These are phyloP conservation scores for Aspergillus tubingensis DNA, from an alignment of 2,329 filamentous ascomycete genomes.

Conservation along the genomic window DNA sequence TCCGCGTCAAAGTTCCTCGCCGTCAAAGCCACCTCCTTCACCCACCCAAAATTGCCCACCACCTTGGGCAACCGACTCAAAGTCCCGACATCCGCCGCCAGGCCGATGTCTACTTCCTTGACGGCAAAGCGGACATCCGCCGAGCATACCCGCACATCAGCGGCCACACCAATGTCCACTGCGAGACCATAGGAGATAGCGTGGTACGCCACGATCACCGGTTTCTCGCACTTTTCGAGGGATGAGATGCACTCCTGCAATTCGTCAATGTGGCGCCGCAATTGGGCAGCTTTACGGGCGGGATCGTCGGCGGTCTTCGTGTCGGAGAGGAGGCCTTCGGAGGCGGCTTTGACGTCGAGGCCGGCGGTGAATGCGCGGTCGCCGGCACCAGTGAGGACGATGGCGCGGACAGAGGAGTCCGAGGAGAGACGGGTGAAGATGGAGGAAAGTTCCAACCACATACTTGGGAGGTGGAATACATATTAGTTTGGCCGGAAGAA, in stretches of 20 bases:
- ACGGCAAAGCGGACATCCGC: slow-evolving; percentile 43
- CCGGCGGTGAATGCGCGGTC: slow-evolving; percentile 83
- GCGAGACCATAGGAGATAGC: slow-evolving; percentile 76
- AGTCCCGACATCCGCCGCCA: slow-evolving; percentile 53
- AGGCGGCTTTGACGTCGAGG: slow-evolving; percentile 75
- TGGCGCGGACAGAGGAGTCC: slow-evolving; percentile 71
- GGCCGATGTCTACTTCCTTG: slow-evolving; percentile 53
- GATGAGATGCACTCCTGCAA: slow-evolving; percentile 78
- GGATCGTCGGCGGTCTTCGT: slow-evolving; percentile 51
- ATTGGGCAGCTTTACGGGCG: slow-evolving; percentile 62
- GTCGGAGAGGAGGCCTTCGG: slow-evolving; percentile 52
- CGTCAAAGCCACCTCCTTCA: slow-evolving; percentile 51
- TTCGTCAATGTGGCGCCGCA: slow-evolving; percentile 70
- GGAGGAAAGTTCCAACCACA: slow-evolving; percentile 79
- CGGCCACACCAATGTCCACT: slow-evolving; percentile 60
- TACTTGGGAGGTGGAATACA: slow-evolving; percentile 45
- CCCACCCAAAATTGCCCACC: slow-evolving; percentile 49
- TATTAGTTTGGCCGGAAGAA: slow-evolving; percentile 4
- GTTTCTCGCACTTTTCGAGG: slow-evolving; percentile 87
- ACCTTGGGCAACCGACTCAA: slow-evolving; percentile 51
- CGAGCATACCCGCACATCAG: slow-evolving; percentile 47
- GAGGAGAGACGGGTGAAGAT: slow-evolving; percentile 73
- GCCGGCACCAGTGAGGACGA: slow-evolving; percentile 79
- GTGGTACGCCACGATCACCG: slow-evolving; percentile 80
- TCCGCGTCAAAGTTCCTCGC: slow-evolving; percentile 47